Conservation (phyloP, 352 stramenopile species). For the Thalassiosira allenii region DNA sequence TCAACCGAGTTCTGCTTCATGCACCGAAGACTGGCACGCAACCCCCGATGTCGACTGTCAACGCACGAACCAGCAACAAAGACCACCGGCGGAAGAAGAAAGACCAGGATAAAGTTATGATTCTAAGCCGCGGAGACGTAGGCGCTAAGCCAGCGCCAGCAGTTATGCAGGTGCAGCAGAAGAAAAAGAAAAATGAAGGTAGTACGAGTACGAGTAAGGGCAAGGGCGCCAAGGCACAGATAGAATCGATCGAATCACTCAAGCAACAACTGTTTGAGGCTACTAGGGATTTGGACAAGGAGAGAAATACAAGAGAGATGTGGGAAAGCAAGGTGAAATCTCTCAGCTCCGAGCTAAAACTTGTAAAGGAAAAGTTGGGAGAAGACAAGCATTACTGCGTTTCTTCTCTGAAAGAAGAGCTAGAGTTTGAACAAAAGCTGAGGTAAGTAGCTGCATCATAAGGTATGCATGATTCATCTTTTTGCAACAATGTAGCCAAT, state of each 20-base stretch:
- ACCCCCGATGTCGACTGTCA: too few relatives aligned
- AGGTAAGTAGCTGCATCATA: neutral
- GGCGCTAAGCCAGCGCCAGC: too few relatives aligned
- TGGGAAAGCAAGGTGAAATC: conserved; percentile 4
- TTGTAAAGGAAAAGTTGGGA: conserved; percentile 15
- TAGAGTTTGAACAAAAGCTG: conserved; percentile 30
- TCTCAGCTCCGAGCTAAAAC: neutral
- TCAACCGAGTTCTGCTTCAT: too few relatives aligned
- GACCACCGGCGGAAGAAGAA: too few relatives aligned
- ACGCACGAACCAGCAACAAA: too few relatives aligned
- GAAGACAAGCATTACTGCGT: conserved; percentile 4
- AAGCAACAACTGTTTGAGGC: neutral
- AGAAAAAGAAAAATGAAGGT: too few relatives aligned
- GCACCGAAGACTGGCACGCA: too few relatives aligned
- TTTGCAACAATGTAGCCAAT: conserved; percentile 3
- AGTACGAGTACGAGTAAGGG: too few relatives aligned
- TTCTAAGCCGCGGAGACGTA: too few relatives aligned
- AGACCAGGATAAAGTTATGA: too few relatives aligned
- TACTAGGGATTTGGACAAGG: conserved; percentile 20
- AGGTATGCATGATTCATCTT: conserved; percentile 4
- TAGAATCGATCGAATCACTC: neutral
- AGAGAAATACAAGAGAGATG: conserved; percentile 17
- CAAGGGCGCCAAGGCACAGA: too few relatives aligned
- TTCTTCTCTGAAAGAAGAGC: conserved; percentile 28
- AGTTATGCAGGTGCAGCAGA: too few relatives aligned